These are phyloP conservation scores for Mucor sp. DNA, from an alignment of 371 early-diverging fungal species.

Conservation along the genomic window DNA sequence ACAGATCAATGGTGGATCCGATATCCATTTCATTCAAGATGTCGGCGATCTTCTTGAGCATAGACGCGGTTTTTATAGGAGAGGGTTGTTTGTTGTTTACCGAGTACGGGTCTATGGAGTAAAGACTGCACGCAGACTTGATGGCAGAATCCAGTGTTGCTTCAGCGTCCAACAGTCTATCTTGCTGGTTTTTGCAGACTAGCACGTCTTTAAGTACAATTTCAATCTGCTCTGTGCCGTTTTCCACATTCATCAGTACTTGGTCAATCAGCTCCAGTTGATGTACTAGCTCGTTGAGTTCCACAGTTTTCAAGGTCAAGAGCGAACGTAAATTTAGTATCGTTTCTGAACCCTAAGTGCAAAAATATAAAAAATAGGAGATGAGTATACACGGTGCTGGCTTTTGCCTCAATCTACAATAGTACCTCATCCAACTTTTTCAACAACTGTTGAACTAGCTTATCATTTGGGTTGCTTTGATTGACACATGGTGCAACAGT, in stretches of 20 bases:
- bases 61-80: not conserved
- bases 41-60: not conserved
- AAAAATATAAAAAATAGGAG: not conserved
- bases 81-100: conserved; percentile 4
- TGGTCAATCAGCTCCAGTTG: conserved; percentile 37
- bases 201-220: conserved; percentile 22
- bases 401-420: not conserved
- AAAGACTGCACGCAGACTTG: conserved; percentile 24
- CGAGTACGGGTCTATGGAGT: conserved; percentile 4
- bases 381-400: not conserved
- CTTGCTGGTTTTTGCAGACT: not conserved
- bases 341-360: conserved; percentile 31
- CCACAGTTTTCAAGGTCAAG: conserved; percentile 27
- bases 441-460: conserved; percentile 22
- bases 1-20: not conserved
- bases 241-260: conserved; percentile 29
- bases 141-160: conserved; percentile 33
- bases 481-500: not conserved
- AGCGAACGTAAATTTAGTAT: conserved; percentile 28
- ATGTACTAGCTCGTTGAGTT: conserved; percentile 29
- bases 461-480: conserved; percentile 11
- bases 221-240: conserved; percentile 33
- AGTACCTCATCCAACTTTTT: conserved; percentile 29
- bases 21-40: not conserved
- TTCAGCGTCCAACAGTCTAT: conserved; percentile 29